Conservation (phyloP, 1,139 yeast genomes). For the Candida sp. region DNA sequence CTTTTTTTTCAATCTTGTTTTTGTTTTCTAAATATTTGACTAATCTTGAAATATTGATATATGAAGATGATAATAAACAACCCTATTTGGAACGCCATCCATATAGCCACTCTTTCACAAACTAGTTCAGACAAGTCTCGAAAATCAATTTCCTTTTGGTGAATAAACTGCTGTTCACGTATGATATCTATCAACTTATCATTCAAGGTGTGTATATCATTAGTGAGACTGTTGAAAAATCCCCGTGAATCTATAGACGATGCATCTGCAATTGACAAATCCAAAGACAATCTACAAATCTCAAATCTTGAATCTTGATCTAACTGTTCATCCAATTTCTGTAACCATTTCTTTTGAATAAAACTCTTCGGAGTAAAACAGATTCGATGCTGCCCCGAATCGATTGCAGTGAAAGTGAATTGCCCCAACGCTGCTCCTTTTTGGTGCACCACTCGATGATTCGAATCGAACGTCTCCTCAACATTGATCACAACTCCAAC, state of each 20-base stretch:
- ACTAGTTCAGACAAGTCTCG: constrained; percentile 67
- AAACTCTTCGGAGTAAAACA: constrained; percentile 66
- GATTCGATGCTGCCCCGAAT: constrained; percentile 69
- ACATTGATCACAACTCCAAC: constrained; percentile 43
- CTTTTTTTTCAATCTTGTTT: background rate
- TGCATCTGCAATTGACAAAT: constrained; percentile 51
- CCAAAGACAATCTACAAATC: constrained; percentile 47
- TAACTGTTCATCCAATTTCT: constrained; percentile 5
- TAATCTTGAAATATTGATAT: constrained; percentile 66
- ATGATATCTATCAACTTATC: constrained; percentile 54
- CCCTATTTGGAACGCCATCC: constrained; percentile 61
- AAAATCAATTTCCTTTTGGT: constrained; percentile 68
- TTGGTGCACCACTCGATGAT: constrained; percentile 68
- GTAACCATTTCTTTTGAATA: constrained; percentile 15
- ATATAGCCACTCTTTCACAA: constrained; percentile 59
- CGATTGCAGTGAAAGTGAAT: constrained; percentile 66
- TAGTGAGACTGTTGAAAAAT: constrained; percentile 46
- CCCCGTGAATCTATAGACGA: constrained; percentile 49
- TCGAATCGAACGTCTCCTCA: constrained; percentile 61
- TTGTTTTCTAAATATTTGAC: constrained; percentile 66
- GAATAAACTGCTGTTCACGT: constrained; percentile 62
- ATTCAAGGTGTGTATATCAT: constrained; percentile 49
- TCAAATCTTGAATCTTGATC: constrained; percentile 47
- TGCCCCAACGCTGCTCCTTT: constrained; percentile 57
- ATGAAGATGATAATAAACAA: constrained; percentile 57